A percentile compares a stretch with the other conserved stretches of the same genome.
Conservation (phyloP, 163 green algal species). For the Prototheca wickerhamii region DNA sequence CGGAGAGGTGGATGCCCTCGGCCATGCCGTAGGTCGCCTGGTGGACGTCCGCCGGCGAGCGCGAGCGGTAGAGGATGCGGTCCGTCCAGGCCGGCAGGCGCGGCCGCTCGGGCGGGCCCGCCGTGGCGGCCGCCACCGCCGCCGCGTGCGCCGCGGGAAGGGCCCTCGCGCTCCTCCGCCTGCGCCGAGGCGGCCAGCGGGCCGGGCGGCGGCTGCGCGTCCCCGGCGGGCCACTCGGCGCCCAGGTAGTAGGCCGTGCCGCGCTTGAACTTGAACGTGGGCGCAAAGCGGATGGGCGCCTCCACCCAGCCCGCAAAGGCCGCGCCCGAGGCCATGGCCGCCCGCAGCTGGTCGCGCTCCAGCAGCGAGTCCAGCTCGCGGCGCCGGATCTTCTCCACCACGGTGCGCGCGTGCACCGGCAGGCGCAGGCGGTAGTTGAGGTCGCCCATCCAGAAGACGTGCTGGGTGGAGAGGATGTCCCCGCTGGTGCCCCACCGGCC, state of each 20-base stretch:
- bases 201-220: too few species aligned
- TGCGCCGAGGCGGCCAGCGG: too few species aligned
- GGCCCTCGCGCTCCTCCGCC: not conserved
- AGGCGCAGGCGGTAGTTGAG: slow-evolving; percentile 71
- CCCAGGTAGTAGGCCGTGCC: slow-evolving; percentile 53
- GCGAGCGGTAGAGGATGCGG: slow-evolving; percentile 54
- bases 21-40: slow-evolving; percentile 52
- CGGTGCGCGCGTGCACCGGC: not conserved
- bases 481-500: not conserved
- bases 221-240: too few species aligned
- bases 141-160: not conserved
- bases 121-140: not conserved
- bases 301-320: slow-evolving; percentile 60
- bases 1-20: slow-evolving; percentile 36
- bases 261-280: slow-evolving; percentile 81
- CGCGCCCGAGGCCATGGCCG: slow-evolving; percentile 26
- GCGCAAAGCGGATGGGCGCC: slow-evolving; percentile 59
- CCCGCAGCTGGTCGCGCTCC: slow-evolving; percentile 52
- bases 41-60: slow-evolving; percentile 14
- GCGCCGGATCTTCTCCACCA: slow-evolving; percentile 15
- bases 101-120: slow-evolving; percentile 39
- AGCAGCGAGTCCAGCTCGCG: slow-evolving; percentile 13
- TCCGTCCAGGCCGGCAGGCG: slow-evolving; percentile 78
- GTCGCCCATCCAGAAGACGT: slow-evolving; percentile 72
- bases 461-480: slow-evolving; percentile 34